These are phyloP conservation scores for Quillaja saponaria DNA, from an alignment of 306 rosid genomes.

Conservation along the genomic window DNA sequence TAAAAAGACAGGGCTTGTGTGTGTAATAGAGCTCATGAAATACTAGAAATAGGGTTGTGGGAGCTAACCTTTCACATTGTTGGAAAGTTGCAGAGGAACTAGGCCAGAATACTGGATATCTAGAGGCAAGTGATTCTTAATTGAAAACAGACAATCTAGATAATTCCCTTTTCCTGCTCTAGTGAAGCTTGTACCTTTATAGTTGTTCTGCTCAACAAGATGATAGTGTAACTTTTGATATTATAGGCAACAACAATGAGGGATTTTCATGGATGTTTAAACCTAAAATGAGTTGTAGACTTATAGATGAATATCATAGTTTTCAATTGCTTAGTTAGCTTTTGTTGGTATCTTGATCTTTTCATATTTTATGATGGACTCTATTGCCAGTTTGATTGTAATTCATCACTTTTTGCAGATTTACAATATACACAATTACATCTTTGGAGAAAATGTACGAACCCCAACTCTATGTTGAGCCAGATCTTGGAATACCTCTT, in stretches of 20 bases:
- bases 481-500: conserved; percentile 98
- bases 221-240: conserved; percentile 20
- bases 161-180: neutral
- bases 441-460: conserved; percentile 93
- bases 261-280: neutral
- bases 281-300: no score
- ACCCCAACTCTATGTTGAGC: conserved; percentile 94
- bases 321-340: neutral
- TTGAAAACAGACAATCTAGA: conserved; percentile 5
- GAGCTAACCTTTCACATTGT: conserved; percentile 9
- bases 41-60: neutral
- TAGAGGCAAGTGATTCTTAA: no score
- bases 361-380: neutral
- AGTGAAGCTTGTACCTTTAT: neutral
- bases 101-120: neutral
- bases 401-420: conserved; percentile 56
- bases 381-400: conserved; percentile 16
- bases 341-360: conserved; percentile 18
- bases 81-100: neutral
- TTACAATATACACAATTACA: conserved; percentile 80
- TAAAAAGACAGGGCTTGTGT: neutral
- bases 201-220: conserved; percentile 7
- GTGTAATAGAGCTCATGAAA: neutral
- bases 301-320: neutral
- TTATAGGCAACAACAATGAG: neutral